Base-by-base conservation (phyloP, 202 grass and related monocot genomes). In the Eragrostis tef region DNA sequence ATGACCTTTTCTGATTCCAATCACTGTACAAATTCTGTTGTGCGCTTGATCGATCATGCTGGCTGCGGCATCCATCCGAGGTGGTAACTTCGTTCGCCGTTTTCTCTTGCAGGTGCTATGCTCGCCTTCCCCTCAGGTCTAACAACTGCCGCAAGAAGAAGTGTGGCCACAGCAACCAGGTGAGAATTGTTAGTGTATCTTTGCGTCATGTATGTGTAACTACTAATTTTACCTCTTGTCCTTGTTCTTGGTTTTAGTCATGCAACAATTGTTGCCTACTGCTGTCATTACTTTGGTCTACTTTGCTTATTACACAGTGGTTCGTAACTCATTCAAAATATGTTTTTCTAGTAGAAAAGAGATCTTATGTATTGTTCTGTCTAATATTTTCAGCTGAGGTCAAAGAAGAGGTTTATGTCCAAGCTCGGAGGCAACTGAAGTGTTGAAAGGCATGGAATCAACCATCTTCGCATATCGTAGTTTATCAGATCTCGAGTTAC, bases 61-160 rank as follows among this genome's bases (percentile, higher is more conserved):
- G 46, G 11, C 11, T 48, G 50, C 51, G 6, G 16, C 19, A 56
- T 6, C 2, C 4, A 39, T 39, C 34, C 2, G 34, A 39, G 1
- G 34, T 39, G 1, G 34, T 24, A 58, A 54, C 52, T 54, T 54
- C 1, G 19, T 54, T 20, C 6, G 19, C 2, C 9, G 10, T 58
- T 9, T 58, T 58, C 54, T 11, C 54, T 21, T 58, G 20, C 54
- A 24, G 73, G 21, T 76, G 73, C 14, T 76, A 46, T 46, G 73
- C 73, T 41, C 39, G 73, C 21, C 73, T 76, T 46, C 56, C 73
- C 39, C 56, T 76, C 20, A 76, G 41, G 56, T 60, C 73, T 46
- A 76, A 21, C 56, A 76, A 76, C 73, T 76, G 73, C 24, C 73
- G 73, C 56, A 76, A 76, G 52, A 75, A 75, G 72, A 75, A 75